Evolutionary conservation across 805 yeast species (phyloP), one percentile per base, ranked within the genome.

Genomic region (Clavispora asparagi): DNA sequence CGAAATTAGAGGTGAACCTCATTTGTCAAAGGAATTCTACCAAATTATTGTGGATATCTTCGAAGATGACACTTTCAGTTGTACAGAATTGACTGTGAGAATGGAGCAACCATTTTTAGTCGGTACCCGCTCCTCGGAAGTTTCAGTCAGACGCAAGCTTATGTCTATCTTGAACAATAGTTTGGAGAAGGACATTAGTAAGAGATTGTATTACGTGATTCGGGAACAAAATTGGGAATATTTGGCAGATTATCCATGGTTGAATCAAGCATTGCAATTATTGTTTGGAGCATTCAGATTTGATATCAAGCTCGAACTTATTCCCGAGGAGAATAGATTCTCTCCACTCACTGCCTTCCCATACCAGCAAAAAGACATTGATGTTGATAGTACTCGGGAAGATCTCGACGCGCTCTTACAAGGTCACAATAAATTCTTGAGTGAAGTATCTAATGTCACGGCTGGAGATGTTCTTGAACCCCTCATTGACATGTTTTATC

Each of bases 221-320:
- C 73, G 92, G 33, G 98, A 94, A 57, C 99, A 94, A 62, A 92
- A 89, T 58, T 94, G 99, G 99, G 99, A 94, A 61, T 85, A 79
- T 53, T 70, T 94, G 33, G 91, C 95, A 0, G 99, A 94, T 54
- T 87, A 86, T 57, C 87, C 90, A 37, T 94, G 99, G 99, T 67
- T 92, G 50, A 89, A 89, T 61, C 98, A 92, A 63, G 98, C 96
- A 0, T 71, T 88, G 16, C 97, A 91, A 60, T 66, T 95, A 27
- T 66, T 94, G 7, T 88, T 85, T 58, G 96, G 94, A 0, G 76
- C 96, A 0, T 82, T 87, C 53, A 84, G 83, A 47, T 64, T 63
- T 35, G 74, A 76, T 0, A 70, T 76, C 45, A 62, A 58, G 2
- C 55, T 89, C 16, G 64, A 62, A 23, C 62, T 87, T 40, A 63